Evolutionary conservation across 2,329 filamentous ascomycete species (phyloP), one percentile per base, ranked within the genome.

Genomic region (Ophiosphaerella narmari): DNA sequence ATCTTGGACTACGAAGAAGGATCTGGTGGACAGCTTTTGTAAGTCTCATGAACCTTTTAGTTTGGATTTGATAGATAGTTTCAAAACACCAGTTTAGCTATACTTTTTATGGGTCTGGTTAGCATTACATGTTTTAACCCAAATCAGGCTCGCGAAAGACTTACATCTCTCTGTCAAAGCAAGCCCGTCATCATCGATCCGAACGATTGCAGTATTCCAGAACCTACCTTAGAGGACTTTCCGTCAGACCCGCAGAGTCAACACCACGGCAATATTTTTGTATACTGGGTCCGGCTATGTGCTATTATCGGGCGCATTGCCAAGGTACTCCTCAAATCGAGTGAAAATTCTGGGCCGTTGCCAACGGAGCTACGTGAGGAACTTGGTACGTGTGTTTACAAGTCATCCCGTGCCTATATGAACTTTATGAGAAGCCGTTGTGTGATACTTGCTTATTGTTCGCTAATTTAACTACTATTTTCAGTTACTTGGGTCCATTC

Each of bases 11-110:
- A n/a, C 47, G 55, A n/a, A 49, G 59, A 36, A 50, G 55, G 35
- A 60, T 62, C 11, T 62, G 57, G 59, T 62, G 59, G 59, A 62
- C 59, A n/a, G 59, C 46, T 11, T 62, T 60, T 47, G 59, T 62
- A 46, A 60, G 59, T 53, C 14, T 5, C 1, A 39, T 8, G 16
- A 12, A 23, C 37, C 18, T 12, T 34, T 6, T 0, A 12, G 33
- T 34, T 21, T 21, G 18, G 4, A 21, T 21, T 21, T 21, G 3
- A 21, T 21, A 29, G 11, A 7, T 29, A 29, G 7, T 29, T 29
- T 8, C 26, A 29, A 29, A 29, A 29, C 26, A 29, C 26, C 26
- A 8, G 26, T 7, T 11, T 11, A 9, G 26, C 5, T 11, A 9
- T 29, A 8, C 4, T 7, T 9, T 29, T 29, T 29, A 29, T 8